Evolutionary conservation across 108 stramenopile genomes (phyloP).

Genomic region (Cyclotella distinguenda): DNA sequence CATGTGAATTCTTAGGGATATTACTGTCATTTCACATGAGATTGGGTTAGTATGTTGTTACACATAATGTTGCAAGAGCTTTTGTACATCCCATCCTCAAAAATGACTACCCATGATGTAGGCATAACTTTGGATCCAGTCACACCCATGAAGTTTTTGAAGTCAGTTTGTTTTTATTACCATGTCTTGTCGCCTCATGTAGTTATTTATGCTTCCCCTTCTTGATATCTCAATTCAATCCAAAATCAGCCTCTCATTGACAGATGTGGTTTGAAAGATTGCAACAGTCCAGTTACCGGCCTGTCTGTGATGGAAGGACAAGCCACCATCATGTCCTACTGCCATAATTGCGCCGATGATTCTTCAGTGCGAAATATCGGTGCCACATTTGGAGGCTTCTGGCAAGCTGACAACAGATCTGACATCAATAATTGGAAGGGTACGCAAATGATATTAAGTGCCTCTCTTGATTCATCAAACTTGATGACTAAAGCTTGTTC

Average conservation of each 20-base stretch:
- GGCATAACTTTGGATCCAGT: slow-evolving; percentile 2
- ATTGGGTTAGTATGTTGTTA: not conserved
- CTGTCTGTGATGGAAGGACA: not conserved
- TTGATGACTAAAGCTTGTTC: not conserved
- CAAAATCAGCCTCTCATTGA: not conserved
- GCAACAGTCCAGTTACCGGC: not conserved
- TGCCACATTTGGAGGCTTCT: slow-evolving; percentile 4
- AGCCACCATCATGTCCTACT: slow-evolving; percentile 2
- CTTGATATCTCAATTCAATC: not conserved
- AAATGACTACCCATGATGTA: not conserved
- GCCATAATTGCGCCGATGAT: not conserved
- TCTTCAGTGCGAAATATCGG: not conserved
- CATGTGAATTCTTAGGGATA: not conserved
- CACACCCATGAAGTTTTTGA: not conserved
- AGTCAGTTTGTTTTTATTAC: not conserved
- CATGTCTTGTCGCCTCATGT: not conserved
- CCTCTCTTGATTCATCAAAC: not conserved
- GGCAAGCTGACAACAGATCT: not conserved
- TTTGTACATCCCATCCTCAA: not conserved
- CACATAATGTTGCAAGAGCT: not conserved
- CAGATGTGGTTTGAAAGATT: not conserved
- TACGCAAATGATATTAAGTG: too few relatives aligned
- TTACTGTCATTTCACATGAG: not conserved
- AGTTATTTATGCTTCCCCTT: not conserved
- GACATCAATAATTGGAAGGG: not conserved